These are phyloP conservation scores for Wakefieldia striispora DNA, from an alignment of 768 basidiomycete species.

Conservation along the genomic window DNA sequence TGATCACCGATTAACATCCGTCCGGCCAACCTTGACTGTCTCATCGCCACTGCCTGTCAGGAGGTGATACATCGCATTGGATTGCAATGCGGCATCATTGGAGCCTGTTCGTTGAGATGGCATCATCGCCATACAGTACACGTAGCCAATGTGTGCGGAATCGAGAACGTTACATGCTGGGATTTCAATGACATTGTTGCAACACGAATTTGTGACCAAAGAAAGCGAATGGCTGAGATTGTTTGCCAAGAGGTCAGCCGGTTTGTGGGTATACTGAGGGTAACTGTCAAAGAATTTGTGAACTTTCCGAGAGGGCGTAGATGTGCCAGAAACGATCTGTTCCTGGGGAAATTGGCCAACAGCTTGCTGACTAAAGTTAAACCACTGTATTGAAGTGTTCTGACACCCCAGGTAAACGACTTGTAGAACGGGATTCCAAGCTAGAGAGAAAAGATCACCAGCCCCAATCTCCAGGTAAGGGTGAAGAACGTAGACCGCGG, in stretches of 20 bases:
- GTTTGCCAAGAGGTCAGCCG: conserved; percentile 67
- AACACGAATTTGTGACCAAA: conserved; percentile 30
- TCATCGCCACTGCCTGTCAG: conserved; percentile 92
- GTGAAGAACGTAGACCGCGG: conserved; percentile 66
- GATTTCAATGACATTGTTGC: conserved; percentile 44
- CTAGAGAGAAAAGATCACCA: conserved; percentile 85
- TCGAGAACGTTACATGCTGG: conserved; percentile 71
- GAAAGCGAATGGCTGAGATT: conserved; percentile 42
- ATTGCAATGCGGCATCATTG: conserved; percentile 24
- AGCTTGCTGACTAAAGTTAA: conserved; percentile 47
- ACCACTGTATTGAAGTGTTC: conserved; percentile 92
- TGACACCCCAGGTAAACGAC: conserved; percentile 88
- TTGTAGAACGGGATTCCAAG: conserved; percentile 67
- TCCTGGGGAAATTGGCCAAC: conserved; percentile 1
- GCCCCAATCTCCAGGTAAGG: conserved; percentile 79
- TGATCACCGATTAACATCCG: neutral
- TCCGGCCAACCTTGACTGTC: conserved; percentile 65
- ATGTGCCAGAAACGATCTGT: conserved; percentile 27
- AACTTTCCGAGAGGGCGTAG: conserved; percentile 47
- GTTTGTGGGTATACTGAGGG: conserved; percentile 63
- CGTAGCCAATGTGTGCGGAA: conserved; percentile 92
- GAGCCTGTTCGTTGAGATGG: conserved; percentile 40
- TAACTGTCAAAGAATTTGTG: conserved; percentile 95
- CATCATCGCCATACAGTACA: conserved; percentile 74
- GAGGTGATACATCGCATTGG: conserved; percentile 43